Evolutionary conservation across 768 basidiomycete genomes (phyloP), one percentile per base, ranked within the genome.

Genomic region (Hirschioporus abietinus): DNA sequence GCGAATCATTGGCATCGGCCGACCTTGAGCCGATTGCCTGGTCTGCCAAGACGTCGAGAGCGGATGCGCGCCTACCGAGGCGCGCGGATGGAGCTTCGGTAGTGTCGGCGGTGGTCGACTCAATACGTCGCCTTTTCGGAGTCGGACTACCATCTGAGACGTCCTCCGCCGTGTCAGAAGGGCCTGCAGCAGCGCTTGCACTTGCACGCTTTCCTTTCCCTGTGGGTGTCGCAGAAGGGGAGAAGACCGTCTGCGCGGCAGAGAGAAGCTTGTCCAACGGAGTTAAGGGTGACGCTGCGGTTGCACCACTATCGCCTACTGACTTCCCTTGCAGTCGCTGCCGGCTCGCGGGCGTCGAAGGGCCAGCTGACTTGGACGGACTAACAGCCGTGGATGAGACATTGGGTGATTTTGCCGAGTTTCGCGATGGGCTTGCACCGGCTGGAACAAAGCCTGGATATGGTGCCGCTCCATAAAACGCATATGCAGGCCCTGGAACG

Each of bases 41-140:
- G 69, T 90, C 89, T 0, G 90, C 90, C 35, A 91, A 77, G 8
- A 92, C 88, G 70, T 92, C 89, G 71, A 92, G 76, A 7, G 87
- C 90, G 15, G 67, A 85, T 84, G 67, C 76, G 78, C 60, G 81
- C 75, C 62, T 25, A 68, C 67, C 12, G 67, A 65, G 30, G 60
- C 60, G 36, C 42, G 59, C 60, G 23, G 60, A 61, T 12, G 60
- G 18, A 15, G 7, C 60, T 52, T 52, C 42, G 42, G 42, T 52
- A 10, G 42, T 52, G 20, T 52, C 42, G 5, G 42, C 42, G 42
- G 42, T 52, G 25, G 60, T 25, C 24, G 60, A 15, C 23, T 3
- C 23, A 34, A 61, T 34, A 3, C 60, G 60, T 24, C 60, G 60
- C 9, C 60, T 25, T 24, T 61, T 61, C 60, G 60, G 60, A 12